A percentile compares a stretch with the other conserved stretches of the same genome.
Evolutionary conservation across 2,329 filamentous ascomycete genomes (phyloP).

Genomic region (Pseudogymnoascus verrucosus): DNA sequence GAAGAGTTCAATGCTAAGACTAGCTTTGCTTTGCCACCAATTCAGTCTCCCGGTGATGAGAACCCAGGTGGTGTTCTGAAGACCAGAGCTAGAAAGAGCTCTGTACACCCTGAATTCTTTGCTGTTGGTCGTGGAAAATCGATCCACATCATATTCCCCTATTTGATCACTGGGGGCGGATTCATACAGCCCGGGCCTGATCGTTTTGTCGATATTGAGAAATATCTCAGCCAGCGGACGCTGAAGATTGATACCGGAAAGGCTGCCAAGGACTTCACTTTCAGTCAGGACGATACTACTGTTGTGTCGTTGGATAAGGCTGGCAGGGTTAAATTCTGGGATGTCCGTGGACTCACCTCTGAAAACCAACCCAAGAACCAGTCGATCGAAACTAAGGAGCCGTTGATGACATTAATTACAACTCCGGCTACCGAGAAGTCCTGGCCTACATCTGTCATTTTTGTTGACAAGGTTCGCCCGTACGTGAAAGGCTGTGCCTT

Average conservation of each 20-base stretch:
- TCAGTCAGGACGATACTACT: conserved; percentile 91
- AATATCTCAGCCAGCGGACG: conserved; percentile 76
- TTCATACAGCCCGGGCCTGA: conserved; percentile 57
- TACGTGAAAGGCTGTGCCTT: conserved; percentile 85
- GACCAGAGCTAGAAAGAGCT: conserved; percentile 86
- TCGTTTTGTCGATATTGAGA: conserved; percentile 74
- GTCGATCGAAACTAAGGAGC: conserved; percentile 71
- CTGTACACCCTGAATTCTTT: conserved; percentile 85
- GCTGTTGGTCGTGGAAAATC: conserved; percentile 93
- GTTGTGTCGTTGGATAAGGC: conserved; percentile 96
- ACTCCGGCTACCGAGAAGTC: conserved; percentile 86
- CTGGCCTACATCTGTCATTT: conserved; percentile 90
- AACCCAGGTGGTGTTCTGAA: conserved; percentile 87
- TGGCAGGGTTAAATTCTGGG: conserved; percentile 96
- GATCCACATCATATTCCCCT: conserved; percentile 78
- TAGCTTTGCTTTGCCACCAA: conserved; percentile 82
- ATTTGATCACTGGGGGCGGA: conserved; percentile 53
- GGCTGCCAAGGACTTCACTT: conserved; percentile 95
- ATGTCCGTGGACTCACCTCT: conserved; percentile 68
- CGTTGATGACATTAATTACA: conserved; percentile 78
- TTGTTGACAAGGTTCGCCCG: conserved; percentile 92
- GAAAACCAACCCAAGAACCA: conserved; percentile 41
- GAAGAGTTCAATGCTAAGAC: conserved; percentile 70
- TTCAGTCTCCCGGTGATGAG: conserved; percentile 79
- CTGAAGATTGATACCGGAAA: conserved; percentile 95